Conservation (phyloP, 1,284 basidiomycete species). For the Fistulina hepatica region DNA sequence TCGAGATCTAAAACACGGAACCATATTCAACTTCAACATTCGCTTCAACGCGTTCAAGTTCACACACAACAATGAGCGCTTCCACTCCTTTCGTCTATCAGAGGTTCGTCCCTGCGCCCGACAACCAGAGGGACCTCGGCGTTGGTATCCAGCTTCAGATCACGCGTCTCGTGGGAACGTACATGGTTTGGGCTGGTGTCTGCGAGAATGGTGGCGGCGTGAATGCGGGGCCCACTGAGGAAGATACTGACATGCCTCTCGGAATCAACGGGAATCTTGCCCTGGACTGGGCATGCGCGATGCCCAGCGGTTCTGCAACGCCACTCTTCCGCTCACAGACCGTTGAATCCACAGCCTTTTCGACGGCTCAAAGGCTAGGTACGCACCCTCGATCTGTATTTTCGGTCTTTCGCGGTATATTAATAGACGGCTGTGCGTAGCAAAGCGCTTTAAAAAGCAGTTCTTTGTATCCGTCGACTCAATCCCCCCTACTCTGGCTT, state of each 20-base stretch:
- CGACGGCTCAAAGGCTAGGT: constrained; percentile 76
- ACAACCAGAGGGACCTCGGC: too few relatives aligned
- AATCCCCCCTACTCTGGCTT: constrained; percentile 31
- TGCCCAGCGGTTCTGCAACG: constrained; percentile 27
- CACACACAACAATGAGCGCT: too few relatives aligned
- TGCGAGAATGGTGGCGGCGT: background rate
- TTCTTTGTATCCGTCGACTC: constrained; percentile 65
- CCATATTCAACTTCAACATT: too few relatives aligned
- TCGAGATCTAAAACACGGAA: too few relatives aligned
- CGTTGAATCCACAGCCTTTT: constrained; percentile 45
- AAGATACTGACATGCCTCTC: too few relatives aligned
- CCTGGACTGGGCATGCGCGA: background rate
- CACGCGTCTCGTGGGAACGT: constrained; percentile 49
- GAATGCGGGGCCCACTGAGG: background rate
- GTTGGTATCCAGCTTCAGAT: constrained; percentile 56
- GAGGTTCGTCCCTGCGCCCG: too few relatives aligned
- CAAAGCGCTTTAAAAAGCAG: constrained; percentile 50
- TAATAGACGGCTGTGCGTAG: constrained; percentile 24
- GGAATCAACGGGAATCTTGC: background rate
- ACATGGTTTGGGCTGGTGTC: background rate
- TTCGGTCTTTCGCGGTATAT: constrained; percentile 4
- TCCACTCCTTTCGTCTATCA: too few relatives aligned
- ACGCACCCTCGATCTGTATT: constrained; percentile 20
- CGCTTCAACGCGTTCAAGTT: too few relatives aligned
- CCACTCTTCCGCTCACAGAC: constrained; percentile 60